These are phyloP conservation scores for Candida golubevii DNA, from an alignment of 805 yeast species.

Conservation along the genomic window DNA sequence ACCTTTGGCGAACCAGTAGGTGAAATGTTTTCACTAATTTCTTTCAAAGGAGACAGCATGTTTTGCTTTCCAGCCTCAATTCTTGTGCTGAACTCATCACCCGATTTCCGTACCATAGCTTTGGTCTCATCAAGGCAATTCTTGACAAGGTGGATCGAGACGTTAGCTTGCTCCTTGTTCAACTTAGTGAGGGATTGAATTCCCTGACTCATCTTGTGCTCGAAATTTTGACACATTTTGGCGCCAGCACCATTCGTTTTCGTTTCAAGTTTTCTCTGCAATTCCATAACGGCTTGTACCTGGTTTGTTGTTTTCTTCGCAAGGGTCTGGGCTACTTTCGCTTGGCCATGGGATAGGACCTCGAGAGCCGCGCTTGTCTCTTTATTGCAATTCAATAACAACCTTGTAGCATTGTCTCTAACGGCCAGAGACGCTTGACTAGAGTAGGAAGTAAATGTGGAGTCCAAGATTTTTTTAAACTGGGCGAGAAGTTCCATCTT, in stretches of 20 bases:
- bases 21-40: not conserved
- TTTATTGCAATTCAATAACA: too few species aligned
- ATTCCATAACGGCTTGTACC: not conserved
- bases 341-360: too few species aligned
- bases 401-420: too few species aligned
- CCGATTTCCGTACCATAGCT: not conserved
- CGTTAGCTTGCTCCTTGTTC: not conserved
- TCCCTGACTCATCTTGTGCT: not conserved
- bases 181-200: not conserved
- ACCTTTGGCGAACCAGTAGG: too few species aligned
- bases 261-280: not conserved
- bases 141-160: not conserved
- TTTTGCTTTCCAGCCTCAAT: not conserved
- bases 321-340: not conserved
- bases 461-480: too few species aligned
- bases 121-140: not conserved
- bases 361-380: too few species aligned
- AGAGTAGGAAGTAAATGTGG: too few species aligned
- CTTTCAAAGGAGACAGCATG: not conserved
- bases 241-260: constrained; percentile 4
- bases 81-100: constrained; percentile 1
- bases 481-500: too few species aligned
- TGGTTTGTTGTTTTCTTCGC: constrained; percentile 1
- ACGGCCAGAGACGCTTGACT: too few species aligned
- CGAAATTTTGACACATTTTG: not conserved